Evolutionary conservation across 1,284 basidiomycete species (phyloP), one percentile per base, ranked within the genome.

Genomic region (Amylostereum chailletii): DNA sequence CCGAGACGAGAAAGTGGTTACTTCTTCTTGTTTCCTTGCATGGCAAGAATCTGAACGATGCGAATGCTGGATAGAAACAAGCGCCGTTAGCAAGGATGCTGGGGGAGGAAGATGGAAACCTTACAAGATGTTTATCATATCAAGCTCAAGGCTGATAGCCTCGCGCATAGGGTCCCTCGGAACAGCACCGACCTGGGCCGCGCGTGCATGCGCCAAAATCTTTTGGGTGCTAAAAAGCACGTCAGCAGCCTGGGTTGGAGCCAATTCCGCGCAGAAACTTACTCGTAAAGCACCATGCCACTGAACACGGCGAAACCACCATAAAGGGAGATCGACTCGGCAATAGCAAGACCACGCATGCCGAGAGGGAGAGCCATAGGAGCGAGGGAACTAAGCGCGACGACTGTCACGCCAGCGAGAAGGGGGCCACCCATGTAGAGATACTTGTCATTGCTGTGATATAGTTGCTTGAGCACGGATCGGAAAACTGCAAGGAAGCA

Each of bases 211-310:
- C 37, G 81, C 74, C 49, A 94, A 64, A 47, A 94, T 89, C 65
- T 91, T 89, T 63, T 88, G 86, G 30, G 84, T 90, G 63, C 79
- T 88, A 53, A 32, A 58, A 41, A 51, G 5, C 33, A 31, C 27
- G 4, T 6, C 3, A 4, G 0, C 8, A n/a, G n/a, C n/a, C n/a
- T n/a, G n/a, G n/a, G n/a, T n/a, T n/a, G n/a, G n/a, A n/a, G n/a
- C n/a, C n/a, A n/a, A 40, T 5, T 29, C 6, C 29, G 44, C 33
- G 8, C n/a, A 32, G 10, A 39, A n/a, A 67, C 81, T 62, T 63
- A 86, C 86, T 94, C 91, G 60, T 83, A 94, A 33, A 94, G 79
- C 11, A 93, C 85, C 58, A 94, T 90, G 34, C 86, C 90, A 49
- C 85, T 72, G 62, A 95, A 94, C 3, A 95, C 86, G 30, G 88